Base-by-base conservation (phyloP, 345 rosid species). In the Barbarea vulgaris region DNA sequence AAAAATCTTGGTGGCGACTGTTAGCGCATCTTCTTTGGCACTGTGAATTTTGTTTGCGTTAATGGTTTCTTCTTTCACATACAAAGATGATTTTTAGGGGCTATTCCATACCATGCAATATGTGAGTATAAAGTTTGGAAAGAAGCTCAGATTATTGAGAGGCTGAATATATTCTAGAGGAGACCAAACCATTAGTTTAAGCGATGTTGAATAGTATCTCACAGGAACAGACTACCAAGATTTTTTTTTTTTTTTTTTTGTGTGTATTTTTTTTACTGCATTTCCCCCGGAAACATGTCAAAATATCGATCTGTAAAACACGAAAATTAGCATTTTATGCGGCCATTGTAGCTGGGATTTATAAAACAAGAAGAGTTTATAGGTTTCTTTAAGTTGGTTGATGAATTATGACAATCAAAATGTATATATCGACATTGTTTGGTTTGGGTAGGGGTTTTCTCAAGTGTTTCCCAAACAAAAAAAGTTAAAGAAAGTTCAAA, bases 21-120 rank as follows among this genome's bases (percentile, higher is more conserved):
- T 42, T 73, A 33, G 66, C 22, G n/a, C n/a, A n/a, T 65, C 51
- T 44, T 46, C 72, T 74, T 74, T 65, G 64, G 19, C 24, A 54
- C 36, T n/a, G 51, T 19, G 39, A 12, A 73, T 31, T 42, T 55
- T 41, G 30, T 53, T 53, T 30, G 34, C 37, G 7, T 25, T 36
- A 50, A 51, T 27, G 18, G 31, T 13, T 6, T 17, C 9, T 47
- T 37, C 27, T 21, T 51, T n/a, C n/a, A n/a, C 30, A 27, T 15
- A 5, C 1, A 42, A 42, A 42, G 47, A 42, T 42, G 17, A 1
- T 39, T 15, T 5, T 44, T 44, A 44, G 48, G 1, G 18, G 18
- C 9, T 42, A 15, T 15, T 42, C 18, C 48, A 15, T 42, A 42
- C 15, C 48, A 15, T 42, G 48, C 48, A 15, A 42, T 15, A 15